Percentiles rank a stretch among this genome's conserved stretches.
Conservation (phyloP, 345 rosid genomes). For the Linum usitatissimum region DNA sequence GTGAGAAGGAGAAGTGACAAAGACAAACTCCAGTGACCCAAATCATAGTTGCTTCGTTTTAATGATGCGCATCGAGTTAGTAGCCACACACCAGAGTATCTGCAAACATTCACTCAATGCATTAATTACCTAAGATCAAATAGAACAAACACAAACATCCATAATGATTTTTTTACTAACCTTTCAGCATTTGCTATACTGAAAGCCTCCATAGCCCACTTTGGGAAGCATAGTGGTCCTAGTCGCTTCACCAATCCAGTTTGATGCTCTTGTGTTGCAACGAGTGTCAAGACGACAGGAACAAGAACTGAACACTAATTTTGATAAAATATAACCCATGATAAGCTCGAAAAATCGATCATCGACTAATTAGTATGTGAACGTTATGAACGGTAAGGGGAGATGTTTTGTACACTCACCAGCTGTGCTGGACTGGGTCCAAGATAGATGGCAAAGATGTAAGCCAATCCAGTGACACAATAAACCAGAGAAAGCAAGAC, state of each 20-base stretch:
- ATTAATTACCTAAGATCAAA: not conserved
- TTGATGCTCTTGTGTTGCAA: slow-evolving; percentile 55
- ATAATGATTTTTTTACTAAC: slow-evolving; percentile 12
- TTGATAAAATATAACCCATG: not conserved
- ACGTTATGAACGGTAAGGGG: no score
- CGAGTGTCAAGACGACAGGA: slow-evolving; percentile 69
- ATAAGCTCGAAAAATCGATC: not conserved
- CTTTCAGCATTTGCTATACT: slow-evolving; percentile 66
- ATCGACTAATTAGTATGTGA: no score
- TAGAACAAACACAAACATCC: no score
- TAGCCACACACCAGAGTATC: slow-evolving; percentile 8
- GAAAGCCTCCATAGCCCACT: slow-evolving; percentile 81
- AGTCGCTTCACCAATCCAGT: slow-evolving; percentile 32
- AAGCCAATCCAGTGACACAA: slow-evolving; percentile 81
- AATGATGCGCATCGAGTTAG: slow-evolving; percentile 5
- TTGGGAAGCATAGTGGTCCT: slow-evolving; percentile 55
- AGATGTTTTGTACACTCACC: slow-evolving; percentile 28
- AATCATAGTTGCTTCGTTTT: slow-evolving; percentile 1
- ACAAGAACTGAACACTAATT: slow-evolving; percentile 73
- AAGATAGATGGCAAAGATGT: slow-evolving; percentile 58
- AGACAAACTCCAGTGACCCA: slow-evolving; percentile 4
- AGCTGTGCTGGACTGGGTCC: slow-evolving; percentile 67
- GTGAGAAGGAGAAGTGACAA: slow-evolving; percentile 2
- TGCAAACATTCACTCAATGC: not conserved
- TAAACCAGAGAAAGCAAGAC: slow-evolving; percentile 68